A percentile compares a stretch with the other conserved stretches of the same genome.
Evolutionary conservation across 2,329 filamentous ascomycete genomes (phyloP).

Genomic region (Ceratocystis cacaofunesta): DNA sequence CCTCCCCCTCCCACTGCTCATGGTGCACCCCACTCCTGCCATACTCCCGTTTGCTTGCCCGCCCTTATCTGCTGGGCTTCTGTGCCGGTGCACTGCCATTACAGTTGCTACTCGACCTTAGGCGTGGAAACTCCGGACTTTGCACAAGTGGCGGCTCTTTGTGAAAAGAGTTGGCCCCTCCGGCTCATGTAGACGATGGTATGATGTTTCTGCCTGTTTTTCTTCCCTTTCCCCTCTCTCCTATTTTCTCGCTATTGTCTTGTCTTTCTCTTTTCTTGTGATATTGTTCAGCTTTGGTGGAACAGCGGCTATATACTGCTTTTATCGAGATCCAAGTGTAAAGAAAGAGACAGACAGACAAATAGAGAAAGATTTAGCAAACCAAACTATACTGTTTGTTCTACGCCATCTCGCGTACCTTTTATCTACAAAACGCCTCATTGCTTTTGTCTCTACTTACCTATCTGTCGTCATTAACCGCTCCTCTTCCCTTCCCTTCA

Average conservation of each 20-base stretch:
- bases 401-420: background rate
- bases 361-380: too few species aligned
- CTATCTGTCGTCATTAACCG: too few species aligned
- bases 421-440: background rate
- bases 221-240: background rate
- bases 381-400: too few species aligned
- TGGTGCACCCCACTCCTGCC: background rate
- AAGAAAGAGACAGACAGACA: too few species aligned
- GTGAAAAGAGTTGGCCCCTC: slow-evolving; percentile 16
- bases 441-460: background rate
- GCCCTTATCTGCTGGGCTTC: background rate
- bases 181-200: slow-evolving; percentile 16
- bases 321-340: background rate
- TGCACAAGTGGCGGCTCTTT: slow-evolving; percentile 9
- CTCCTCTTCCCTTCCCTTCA: background rate
- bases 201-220: slow-evolving; percentile 10
- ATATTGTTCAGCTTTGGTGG: background rate
- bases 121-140: background rate
- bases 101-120: slow-evolving; percentile 4
- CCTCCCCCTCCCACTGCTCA: background rate
- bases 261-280: background rate
- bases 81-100: background rate
- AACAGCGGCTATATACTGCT: background rate
- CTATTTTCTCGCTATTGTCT: background rate
- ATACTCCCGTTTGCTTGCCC: background rate